Percentiles rank a stretch among this genome's conserved stretches.
Conservation (phyloP, 1,284 basidiomycete genomes). For the Agaricales sp. region DNA sequence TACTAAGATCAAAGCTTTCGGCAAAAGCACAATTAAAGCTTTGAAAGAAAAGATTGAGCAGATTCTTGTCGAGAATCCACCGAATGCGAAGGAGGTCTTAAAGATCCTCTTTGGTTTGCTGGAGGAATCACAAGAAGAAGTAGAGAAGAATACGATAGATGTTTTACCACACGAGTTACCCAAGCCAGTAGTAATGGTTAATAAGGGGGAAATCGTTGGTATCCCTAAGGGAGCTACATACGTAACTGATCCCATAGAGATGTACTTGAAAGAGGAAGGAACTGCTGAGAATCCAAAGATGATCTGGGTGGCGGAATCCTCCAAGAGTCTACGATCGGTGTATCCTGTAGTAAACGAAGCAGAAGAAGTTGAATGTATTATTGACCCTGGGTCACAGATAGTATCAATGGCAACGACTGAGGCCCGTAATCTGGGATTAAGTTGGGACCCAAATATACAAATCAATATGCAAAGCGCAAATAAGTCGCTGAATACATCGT, state of each 20-base stretch:
- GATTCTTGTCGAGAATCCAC: neutral
- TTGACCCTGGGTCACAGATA: too few relatives aligned
- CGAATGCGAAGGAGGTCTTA: neutral
- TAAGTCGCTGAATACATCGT: conserved; percentile 10
- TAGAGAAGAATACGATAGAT: neutral
- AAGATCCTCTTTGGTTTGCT: neutral
- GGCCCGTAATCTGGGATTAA: neutral
- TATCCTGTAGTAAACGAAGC: conserved; percentile 10
- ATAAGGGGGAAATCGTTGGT: neutral
- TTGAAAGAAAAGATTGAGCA: neutral
- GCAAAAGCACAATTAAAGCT: too few relatives aligned
- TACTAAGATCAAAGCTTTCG: too few relatives aligned
- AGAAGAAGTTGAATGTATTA: too few relatives aligned
- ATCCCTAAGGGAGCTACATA: neutral
- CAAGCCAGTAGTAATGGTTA: neutral
- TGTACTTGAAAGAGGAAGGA: neutral
- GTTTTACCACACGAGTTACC: neutral
- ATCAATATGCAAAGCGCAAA: conserved; percentile 15
- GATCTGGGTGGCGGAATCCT: neutral
- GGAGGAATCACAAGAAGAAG: neutral
- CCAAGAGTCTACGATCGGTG: neutral
- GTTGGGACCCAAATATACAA: neutral
- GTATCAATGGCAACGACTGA: too few relatives aligned
- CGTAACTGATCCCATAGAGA: neutral
- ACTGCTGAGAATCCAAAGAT: neutral